A percentile compares a stretch with the other conserved stretches of the same genome.
phyloP scores from a whole-genome alignment of 805 yeast genomes.

The Candida yuanshanica region DNA sequence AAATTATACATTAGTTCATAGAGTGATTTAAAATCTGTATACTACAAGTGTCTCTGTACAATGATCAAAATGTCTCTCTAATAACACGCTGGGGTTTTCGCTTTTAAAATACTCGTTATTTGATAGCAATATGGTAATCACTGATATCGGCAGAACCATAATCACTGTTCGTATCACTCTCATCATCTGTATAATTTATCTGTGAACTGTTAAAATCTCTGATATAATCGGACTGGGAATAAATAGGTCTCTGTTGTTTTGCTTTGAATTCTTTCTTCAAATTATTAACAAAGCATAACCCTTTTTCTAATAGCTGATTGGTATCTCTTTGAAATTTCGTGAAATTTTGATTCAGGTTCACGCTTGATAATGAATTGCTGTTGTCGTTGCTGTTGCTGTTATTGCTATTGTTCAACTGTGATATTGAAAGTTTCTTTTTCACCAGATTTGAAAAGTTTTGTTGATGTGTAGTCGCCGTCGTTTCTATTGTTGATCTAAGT shows the following conservation, averaged over 20 bases:
- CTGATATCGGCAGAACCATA: slow-evolving; percentile 24
- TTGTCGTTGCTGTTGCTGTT: background rate
- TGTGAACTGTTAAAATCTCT: slow-evolving; percentile 1
- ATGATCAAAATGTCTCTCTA: background rate
- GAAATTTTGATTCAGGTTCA: slow-evolving; percentile 11
- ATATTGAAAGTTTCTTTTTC: slow-evolving; percentile 20
- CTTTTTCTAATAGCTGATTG: slow-evolving; percentile 15
- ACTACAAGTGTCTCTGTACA: background rate
- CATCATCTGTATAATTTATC: slow-evolving; percentile 15
- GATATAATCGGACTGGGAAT: slow-evolving; percentile 5
- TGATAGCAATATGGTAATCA: slow-evolving; percentile 22
- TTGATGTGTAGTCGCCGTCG: slow-evolving; percentile 6
- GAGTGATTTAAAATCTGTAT: background rate
- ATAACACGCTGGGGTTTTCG: no score
- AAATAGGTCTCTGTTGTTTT: slow-evolving; percentile 24
- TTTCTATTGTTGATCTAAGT: slow-evolving; percentile 7
- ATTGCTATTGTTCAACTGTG: slow-evolving; percentile 7
- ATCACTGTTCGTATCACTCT: slow-evolving; percentile 20
- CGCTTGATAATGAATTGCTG: background rate
- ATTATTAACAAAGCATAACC: slow-evolving; percentile 16
- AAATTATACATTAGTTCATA: background rate
- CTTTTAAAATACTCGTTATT: no score
- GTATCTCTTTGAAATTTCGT: slow-evolving; percentile 22
- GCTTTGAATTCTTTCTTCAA: slow-evolving; percentile 28
- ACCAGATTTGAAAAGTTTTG: slow-evolving; percentile 14